Percentiles rank a stretch among this genome's conserved stretches.
Conservation (phyloP, 768 basidiomycete genomes). For the Leccinum rimulosum region DNA sequence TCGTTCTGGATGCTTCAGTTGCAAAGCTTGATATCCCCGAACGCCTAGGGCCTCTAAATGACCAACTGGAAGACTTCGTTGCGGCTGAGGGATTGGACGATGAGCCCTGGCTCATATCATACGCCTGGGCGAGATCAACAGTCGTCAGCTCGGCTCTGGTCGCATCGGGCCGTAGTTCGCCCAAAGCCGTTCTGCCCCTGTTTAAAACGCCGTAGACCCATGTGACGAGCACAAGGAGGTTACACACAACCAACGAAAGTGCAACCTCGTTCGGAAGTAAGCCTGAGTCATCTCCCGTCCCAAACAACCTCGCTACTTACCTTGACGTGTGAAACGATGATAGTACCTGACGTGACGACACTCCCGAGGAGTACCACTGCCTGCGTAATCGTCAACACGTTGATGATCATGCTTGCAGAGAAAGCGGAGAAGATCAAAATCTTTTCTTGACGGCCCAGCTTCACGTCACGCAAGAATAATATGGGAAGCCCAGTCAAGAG, state of each 20-base stretch:
- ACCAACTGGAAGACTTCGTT: constrained; percentile 2
- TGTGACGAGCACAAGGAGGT: not conserved
- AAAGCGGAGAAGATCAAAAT: not conserved
- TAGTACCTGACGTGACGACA: not conserved
- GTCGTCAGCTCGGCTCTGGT: not conserved
- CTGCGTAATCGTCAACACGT: not conserved
- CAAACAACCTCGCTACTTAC: not conserved
- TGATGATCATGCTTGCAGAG: not conserved
- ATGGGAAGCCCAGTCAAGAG: constrained; percentile 3
- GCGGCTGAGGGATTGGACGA: not conserved
- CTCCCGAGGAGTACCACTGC: not conserved
- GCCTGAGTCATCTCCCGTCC: not conserved
- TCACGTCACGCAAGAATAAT: constrained; percentile 3
- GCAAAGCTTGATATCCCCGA: not conserved
- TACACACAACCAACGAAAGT: not conserved
- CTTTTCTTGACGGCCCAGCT: not conserved
- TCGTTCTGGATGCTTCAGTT: not conserved
- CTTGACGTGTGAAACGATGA: constrained; percentile 1
- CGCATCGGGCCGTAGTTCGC: not conserved
- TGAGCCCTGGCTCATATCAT: not conserved
- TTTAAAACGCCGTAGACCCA: not conserved
- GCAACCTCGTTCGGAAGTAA: not conserved
- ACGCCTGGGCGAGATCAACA: not conserved
- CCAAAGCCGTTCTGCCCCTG: not conserved
- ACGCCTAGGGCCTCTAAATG: not conserved